Base-by-base conservation (phyloP, 495 filamentous ascomycete genomes). In the Pyronema omphalodes region DNA sequence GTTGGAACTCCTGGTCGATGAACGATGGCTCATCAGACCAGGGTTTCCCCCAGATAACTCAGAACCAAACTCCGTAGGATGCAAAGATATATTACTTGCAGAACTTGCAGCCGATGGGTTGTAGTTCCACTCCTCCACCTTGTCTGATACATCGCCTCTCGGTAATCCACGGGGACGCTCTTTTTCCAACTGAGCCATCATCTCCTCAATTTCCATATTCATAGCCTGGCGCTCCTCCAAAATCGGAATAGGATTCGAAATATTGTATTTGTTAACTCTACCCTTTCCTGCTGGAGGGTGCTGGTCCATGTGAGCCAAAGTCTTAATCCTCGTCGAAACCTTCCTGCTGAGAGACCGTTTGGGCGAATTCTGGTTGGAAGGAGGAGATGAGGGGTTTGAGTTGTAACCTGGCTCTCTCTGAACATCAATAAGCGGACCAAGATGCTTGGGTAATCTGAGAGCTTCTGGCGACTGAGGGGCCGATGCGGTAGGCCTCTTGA, bases 301-400 rank as follows among this genome's bases (percentile, higher is more conserved):
- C 23, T 29, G 23, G 23, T 29, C 23, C 17, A 12, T 17, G 39
- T 17, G 12, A 3, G 41, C 50, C 35, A 52, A 34, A 8, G 50
- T 52, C 9, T 37, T 35, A 3, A 52, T 35, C 50, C 23, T 40
- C 8, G 50, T 52, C 14, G 50, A 52, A 19, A 52, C 50, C 37
- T 52, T 52, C 35, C 50, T 52, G 50, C 50, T 52, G n/a, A 52
- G 37, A 15, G 50, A 52, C 35, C 50, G 50, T 35, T 52, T 52
- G 3, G 37, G 35, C 37, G n/a, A 8, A 23, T 47, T 18, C 19
- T 15, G 12, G 7, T 52, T 14, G 36, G 14, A 8, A 8, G 36
- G 35, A 40, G 35, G 50, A 14, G 9, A 40, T 18, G 44, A 29
- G 12, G 44, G 23, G 23, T 29, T 47, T 47, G 12, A 12, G 36